Percentiles rank a stretch among this genome's conserved stretches.
These are phyloP conservation scores for Arachis monticola DNA, from an alignment of 331 rosid genomes.

Conservation along the genomic window DNA sequence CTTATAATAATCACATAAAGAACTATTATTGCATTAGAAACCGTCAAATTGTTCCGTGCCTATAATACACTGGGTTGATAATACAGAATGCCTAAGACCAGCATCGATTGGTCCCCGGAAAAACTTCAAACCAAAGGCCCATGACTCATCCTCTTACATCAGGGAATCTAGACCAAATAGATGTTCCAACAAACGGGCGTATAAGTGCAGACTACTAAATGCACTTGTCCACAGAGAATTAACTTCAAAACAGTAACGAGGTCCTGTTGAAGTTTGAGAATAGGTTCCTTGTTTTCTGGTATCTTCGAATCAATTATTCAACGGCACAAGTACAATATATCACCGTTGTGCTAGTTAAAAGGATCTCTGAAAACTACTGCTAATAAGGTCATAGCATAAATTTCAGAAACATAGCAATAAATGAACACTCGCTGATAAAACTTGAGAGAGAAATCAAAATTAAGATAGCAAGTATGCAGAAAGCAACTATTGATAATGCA, in stretches of 20 bases:
- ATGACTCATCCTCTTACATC: background rate
- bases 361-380: background rate
- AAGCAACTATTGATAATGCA: conserved; percentile 14
- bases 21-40: background rate
- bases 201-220: background rate
- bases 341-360: background rate
- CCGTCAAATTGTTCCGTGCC: background rate
- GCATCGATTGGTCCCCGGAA: background rate
- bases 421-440: conserved; percentile 11
- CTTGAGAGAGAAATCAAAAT: background rate
- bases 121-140: background rate
- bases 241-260: conserved; percentile 16
- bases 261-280: conserved; percentile 16
- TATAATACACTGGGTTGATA: background rate
- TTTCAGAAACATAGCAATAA: background rate
- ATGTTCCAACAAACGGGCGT: background rate
- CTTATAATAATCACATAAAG: background rate
- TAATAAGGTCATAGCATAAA: conserved; percentile 9
- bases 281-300: background rate
- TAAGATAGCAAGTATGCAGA: conserved; percentile 5
- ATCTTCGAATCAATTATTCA: conserved; percentile 7
- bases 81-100: background rate
- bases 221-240: background rate
- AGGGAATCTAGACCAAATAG: background rate
- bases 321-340: background rate